phyloP scores from a whole-genome alignment of 192 early-diverging fungal species.

The Thamnidium elegans region DNA sequence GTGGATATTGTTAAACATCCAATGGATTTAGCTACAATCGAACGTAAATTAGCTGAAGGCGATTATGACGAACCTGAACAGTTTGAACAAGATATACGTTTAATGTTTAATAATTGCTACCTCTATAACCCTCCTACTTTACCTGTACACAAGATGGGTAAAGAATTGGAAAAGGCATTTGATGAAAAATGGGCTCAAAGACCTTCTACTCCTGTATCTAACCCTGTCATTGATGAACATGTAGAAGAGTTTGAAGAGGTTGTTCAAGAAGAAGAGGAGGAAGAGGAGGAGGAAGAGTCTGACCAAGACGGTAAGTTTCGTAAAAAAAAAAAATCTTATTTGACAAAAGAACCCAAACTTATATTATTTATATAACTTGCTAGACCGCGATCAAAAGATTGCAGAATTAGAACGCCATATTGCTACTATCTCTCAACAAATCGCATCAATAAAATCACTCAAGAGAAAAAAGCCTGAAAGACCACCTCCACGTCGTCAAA shows the following conservation, averaged over 20 bases:
- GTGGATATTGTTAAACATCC: constrained; percentile 79
- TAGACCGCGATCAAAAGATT: constrained; percentile 37
- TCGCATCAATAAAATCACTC: constrained; percentile 37
- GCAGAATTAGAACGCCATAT: constrained; percentile 41
- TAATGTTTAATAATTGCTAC: constrained; percentile 88
- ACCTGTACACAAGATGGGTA: constrained; percentile 69
- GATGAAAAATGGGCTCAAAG: constrained; percentile 67
- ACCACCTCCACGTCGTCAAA: constrained; percentile 5
- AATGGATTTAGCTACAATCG: constrained; percentile 86
- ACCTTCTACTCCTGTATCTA: constrained; percentile 24
- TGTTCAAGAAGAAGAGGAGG: constrained; percentile 19
- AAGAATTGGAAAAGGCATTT: constrained; percentile 73
- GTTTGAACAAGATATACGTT: constrained; percentile 72
- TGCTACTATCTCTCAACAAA: constrained; percentile 37
- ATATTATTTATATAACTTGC: too few relatives aligned
- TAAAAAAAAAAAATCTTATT: too few relatives aligned
- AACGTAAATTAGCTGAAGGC: constrained; percentile 61
- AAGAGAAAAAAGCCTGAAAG: constrained; percentile 28
- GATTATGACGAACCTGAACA: constrained; percentile 62
- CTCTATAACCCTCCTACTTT: constrained; percentile 69
- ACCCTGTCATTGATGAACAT: constrained; percentile 6
- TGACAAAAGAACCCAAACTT: too few relatives aligned
- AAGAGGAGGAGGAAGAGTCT: constrained; percentile 12
- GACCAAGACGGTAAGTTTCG: constrained; percentile 31
- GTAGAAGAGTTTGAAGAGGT: constrained; percentile 22